These are phyloP conservation scores for Lentinula sp. DNA, from an alignment of 768 basidiomycete species.

Conservation along the genomic window DNA sequence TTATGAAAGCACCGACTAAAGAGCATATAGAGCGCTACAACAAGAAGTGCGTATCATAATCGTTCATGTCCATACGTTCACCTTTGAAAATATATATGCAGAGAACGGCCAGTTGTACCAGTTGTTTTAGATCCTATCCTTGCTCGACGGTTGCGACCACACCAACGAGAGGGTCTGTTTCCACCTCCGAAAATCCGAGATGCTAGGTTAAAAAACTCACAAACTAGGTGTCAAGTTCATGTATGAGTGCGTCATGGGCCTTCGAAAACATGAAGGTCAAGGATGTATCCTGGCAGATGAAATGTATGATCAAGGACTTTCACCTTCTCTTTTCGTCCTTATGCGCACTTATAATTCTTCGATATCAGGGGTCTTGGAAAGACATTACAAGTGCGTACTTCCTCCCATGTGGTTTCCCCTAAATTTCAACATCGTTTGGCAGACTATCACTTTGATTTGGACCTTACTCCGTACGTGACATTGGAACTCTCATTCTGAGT, in stretches of 20 bases:
- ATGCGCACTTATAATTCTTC: constrained; percentile 6
- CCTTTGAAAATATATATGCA: constrained; percentile 18
- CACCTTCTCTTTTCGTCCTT: neutral
- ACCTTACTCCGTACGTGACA: constrained; percentile 54
- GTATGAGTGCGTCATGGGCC: constrained; percentile 95
- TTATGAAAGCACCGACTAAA: constrained; percentile 76
- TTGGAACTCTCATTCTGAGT: neutral
- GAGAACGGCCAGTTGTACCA: constrained; percentile 58
- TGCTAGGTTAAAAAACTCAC: neutral
- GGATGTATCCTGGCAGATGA: constrained; percentile 98
- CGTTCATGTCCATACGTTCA: neutral
- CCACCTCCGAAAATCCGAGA: neutral
- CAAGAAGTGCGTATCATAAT: constrained; percentile 45
- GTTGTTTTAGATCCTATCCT: constrained; percentile 93
- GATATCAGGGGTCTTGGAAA: constrained; percentile 86
- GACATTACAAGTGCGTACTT: constrained; percentile 60
- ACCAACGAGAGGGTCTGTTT: constrained; percentile 76
- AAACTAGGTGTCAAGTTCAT: constrained; percentile 72
- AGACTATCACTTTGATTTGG: constrained; percentile 92
- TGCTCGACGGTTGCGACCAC: constrained; percentile 67
- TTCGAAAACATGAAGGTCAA: constrained; percentile 84
- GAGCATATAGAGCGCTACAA: constrained; percentile 64
- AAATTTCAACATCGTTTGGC: constrained; percentile 6
- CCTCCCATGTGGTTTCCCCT: neutral
- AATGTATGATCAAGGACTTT: constrained; percentile 45